Evolutionary conservation across 805 yeast genomes (phyloP), one percentile per base, ranked within the genome.

Genomic region (Yueomyces sinensis): DNA sequence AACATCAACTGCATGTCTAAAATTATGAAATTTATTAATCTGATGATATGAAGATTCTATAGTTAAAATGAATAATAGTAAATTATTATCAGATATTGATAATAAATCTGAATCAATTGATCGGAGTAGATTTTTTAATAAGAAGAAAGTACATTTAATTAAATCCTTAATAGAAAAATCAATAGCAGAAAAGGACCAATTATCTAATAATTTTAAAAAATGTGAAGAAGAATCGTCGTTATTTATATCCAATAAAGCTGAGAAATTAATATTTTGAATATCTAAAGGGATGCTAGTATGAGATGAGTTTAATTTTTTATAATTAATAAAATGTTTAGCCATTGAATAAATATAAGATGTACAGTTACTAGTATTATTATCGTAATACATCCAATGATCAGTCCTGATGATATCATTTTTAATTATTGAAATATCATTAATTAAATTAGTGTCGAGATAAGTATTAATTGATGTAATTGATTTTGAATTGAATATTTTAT

Each of bases 1-100:
- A 7, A 91, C 98, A 59, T 91, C 98, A 14, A 84, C 81, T 1
- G 95, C 96, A 58, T 91, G 98, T 45, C 94, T 71, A 52, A 87
- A 91, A 58, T 89, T 87, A 62, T 91, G 98, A 63, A 89, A 91
- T 14, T 89, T 83, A 54, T 87, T 87, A 9, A 84, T 82, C 45
- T 74, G 72, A 48, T 80, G 76, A 57, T 91, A 91, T 31, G 83
- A 72, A 44, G 81, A 80, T 40, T 95, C 69, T 7, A 82, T 66
- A 44, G 75, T 69, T 43, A 78, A 70, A 17, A 84, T 56, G 43
- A 87, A 67, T 16, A 70, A 65, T 30, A 74, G 56, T 19, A 84
- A 59, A 38, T 66, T 62, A 49, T 72, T 71, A 31, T 65, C 67
- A 13, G 52, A 32, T 9, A 49, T 37, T 7, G 24, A 17, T 4